phyloP scores from a whole-genome alignment of 1,284 basidiomycete species.

The Sanghuangporus baumii region DNA sequence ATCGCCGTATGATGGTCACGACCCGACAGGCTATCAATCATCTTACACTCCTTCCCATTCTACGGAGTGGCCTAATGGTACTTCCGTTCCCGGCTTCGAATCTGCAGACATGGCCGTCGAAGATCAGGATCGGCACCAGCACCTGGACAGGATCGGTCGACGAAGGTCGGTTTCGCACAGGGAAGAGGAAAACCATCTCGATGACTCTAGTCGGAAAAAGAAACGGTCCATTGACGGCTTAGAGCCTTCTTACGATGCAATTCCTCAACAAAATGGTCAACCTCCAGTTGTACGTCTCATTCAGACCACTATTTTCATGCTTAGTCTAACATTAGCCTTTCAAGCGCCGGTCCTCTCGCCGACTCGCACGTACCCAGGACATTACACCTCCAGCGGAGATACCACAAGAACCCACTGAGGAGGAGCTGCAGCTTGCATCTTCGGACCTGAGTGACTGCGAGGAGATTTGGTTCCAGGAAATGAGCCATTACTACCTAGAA shows the following conservation, averaged over 20 bases:
- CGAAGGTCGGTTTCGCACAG: not conserved
- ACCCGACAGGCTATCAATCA: not conserved
- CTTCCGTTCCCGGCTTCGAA: not conserved
- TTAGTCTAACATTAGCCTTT: not conserved
- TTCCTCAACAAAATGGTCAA: conserved; percentile 21
- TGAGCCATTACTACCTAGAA: conserved; percentile 61
- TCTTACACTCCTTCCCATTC: not conserved
- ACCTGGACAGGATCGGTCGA: not conserved
- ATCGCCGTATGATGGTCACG: conserved; percentile 7
- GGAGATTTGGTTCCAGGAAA: conserved; percentile 66
- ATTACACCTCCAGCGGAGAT: conserved; percentile 29
- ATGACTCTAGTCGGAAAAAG: conserved; percentile 42
- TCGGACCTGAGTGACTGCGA: conserved; percentile 75
- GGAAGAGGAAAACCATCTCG: conserved; percentile 23
- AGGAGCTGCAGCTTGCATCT: conserved; percentile 44
- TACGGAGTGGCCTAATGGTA: conserved; percentile 1
- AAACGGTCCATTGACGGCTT: conserved; percentile 50
- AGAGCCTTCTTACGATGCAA: conserved; percentile 34
- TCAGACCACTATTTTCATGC: not conserved
- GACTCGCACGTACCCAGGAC: conserved; percentile 34
- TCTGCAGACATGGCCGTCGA: conserved; percentile 1
- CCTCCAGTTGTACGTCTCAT: conserved; percentile 31
- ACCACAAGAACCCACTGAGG: conserved; percentile 36
- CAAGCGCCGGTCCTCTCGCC: not conserved
- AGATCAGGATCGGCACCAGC: not conserved